A percentile compares a stretch with the other conserved stretches of the same genome.
Evolutionary conservation across 495 filamentous ascomycete genomes (phyloP).

Genomic region (Glarea lozoyensis): DNA sequence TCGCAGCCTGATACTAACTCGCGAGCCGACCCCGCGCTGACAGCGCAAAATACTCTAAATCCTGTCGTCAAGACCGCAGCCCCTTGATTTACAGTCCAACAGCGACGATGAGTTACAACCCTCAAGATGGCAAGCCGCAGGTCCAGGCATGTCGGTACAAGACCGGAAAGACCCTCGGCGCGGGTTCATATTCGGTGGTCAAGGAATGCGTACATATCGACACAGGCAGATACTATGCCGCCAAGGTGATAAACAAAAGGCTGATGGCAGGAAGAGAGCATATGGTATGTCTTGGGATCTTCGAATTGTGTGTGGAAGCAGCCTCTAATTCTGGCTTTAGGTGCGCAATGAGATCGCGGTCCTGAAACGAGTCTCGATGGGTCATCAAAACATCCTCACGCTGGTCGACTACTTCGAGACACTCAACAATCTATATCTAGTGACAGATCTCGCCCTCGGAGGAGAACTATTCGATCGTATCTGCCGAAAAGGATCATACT

Average conservation of each 20-base stretch:
- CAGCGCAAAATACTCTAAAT: no score
- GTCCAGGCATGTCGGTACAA: conserved; percentile 73
- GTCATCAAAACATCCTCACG: conserved; percentile 94
- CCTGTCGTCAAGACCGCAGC: no score
- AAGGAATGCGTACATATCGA: conserved; percentile 99
- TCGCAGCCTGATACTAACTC: no score
- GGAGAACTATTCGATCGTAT: conserved; percentile 98
- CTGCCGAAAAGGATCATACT: conserved; percentile 96
- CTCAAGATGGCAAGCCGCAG: conserved; percentile 25
- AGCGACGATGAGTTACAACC: conserved; percentile 12
- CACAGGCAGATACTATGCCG: conserved; percentile 95
- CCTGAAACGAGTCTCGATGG: conserved; percentile 92
- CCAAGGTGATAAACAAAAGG: conserved; percentile 98
- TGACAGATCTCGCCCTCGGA: conserved; percentile 92
- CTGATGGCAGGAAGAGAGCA: conserved; percentile 96
- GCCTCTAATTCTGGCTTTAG: conserved; percentile 31
- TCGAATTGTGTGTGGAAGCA: background rate
- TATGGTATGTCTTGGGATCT: conserved; percentile 56
- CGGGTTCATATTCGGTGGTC: conserved; percentile 97
- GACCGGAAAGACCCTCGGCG: conserved; percentile 93
- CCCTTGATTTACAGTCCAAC: background rate
- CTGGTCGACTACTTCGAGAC: conserved; percentile 99
- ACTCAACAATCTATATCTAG: conserved; percentile 97
- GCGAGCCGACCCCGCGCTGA: no score
- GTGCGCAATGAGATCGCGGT: conserved; percentile 98